Evolutionary conservation across 192 early-diverging fungal species (phyloP), one percentile per base, ranked within the genome.

Genomic region (Allomyces arbusculus): DNA sequence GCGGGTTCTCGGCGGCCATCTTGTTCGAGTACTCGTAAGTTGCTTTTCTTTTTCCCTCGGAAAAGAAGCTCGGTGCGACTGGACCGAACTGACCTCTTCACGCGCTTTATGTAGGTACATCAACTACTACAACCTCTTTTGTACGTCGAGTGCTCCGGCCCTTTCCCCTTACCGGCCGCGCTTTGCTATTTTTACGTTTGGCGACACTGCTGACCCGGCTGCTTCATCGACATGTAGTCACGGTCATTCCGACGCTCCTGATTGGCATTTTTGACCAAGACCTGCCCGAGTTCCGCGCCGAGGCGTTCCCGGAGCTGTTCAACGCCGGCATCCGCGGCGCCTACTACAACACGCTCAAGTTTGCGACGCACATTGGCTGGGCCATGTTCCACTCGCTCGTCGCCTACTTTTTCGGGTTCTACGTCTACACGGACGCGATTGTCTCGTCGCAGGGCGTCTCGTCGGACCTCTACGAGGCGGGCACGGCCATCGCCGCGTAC

Each of bases 41-140:
- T 40, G 1, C 7, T 40, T 40, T 7, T 40, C 8, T 40, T 7
- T 40, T 8, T 40, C 7, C 26, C 4, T 28, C 4, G 26, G 4
- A 1, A 4, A 28, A 1, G 4, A 28, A 28, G 26, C 4, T 28
- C 26, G 1, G 1, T 28, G 26, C 26, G 26, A 28, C 26, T 28
- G 26, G 26, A 4, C 26, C 26, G 2, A 40, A 40, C 33, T 40
- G 33, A 40, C 33, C 7, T 40, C 4, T 0, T 8, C 7, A 40
- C 7, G 26, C 33, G 4, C 7, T 3, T 40, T 40, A 8, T 8
- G 2, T 40, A 40, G 33, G n/a, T 86, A 87, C 63, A 84, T 94
- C 63, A 80, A 86, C n/a, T 78, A 93, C 64, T 92, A 89, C 78
- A 94, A 97, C 70, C 74, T 91, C 69, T 65, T 88, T 0, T 91